Percentiles rank a stretch among this genome's conserved stretches.
These are phyloP conservation scores for Parafenestella ontariensis DNA, from an alignment of 2,329 filamentous ascomycete species.

Conservation along the genomic window DNA sequence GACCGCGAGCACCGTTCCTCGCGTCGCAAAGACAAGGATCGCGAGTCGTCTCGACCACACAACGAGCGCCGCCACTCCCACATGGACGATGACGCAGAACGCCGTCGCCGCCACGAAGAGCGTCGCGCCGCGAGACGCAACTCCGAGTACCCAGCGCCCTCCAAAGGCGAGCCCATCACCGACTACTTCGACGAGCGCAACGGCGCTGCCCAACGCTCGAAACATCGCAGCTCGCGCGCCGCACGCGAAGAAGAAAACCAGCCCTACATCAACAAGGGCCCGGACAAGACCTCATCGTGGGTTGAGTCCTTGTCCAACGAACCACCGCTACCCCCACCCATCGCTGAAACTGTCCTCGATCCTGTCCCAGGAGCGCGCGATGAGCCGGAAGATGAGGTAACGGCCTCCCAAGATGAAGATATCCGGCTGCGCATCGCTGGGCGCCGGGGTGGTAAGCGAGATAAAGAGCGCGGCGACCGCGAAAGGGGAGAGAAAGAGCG, in stretches of 20 bases:
- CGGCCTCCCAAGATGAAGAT: slow-evolving; percentile 49
- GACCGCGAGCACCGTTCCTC: slow-evolving; percentile 46
- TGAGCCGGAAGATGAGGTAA: slow-evolving; percentile 41
- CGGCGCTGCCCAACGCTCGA: slow-evolving; percentile 25
- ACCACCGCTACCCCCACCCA: slow-evolving; percentile 55
- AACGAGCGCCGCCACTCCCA: slow-evolving; percentile 46
- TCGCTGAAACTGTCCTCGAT: slow-evolving; percentile 57
- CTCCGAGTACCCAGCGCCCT: slow-evolving; percentile 39
- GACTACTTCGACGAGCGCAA: slow-evolving; percentile 57
- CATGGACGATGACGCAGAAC: slow-evolving; percentile 46
- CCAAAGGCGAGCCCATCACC: slow-evolving; percentile 47
- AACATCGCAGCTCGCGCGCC: slow-evolving; percentile 38
- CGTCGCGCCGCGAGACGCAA: slow-evolving; percentile 49
- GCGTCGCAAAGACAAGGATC: slow-evolving; percentile 45
- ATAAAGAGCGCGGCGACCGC: slow-evolving; percentile 40
- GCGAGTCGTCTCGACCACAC: slow-evolving; percentile 38
- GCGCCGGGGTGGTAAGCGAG: slow-evolving; percentile 36
- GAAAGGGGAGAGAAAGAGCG: slow-evolving; percentile 35
- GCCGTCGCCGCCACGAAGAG: slow-evolving; percentile 53
- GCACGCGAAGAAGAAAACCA: slow-evolving; percentile 40
- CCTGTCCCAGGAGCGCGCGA: slow-evolving; percentile 35
- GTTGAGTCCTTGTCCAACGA: slow-evolving; percentile 55
- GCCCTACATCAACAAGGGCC: slow-evolving; percentile 47
- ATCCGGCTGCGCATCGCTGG: slow-evolving; percentile 45
- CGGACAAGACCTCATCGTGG: slow-evolving; percentile 60